These are phyloP conservation scores for Closterium sp. DNA, from an alignment of 139 green algal genomes.

Conservation along the genomic window DNA sequence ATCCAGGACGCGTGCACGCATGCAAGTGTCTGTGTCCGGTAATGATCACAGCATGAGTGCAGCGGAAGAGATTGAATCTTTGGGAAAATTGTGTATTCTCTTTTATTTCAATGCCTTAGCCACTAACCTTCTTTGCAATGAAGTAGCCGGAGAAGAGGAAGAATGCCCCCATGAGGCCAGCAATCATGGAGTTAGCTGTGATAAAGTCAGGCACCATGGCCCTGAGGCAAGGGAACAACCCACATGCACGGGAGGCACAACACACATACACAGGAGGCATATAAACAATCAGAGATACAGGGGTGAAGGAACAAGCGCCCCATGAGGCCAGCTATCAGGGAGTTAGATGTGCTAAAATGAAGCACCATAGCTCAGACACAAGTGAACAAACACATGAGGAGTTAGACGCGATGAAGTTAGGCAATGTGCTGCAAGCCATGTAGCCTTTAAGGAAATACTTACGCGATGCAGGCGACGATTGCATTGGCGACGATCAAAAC, in stretches of 20 bases:
- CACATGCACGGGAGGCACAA: neutral
- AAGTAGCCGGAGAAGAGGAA: conserved; percentile 47
- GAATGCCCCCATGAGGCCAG: conserved; percentile 22
- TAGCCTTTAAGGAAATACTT: neutral
- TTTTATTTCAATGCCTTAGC: neutral
- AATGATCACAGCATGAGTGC: too few relatives aligned
- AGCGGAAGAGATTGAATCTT: too few relatives aligned
- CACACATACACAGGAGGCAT: neutral
- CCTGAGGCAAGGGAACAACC: neutral
- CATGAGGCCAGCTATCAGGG: conserved; percentile 24
- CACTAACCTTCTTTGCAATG: conserved; percentile 27
- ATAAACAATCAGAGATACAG: neutral
- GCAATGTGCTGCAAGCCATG: too few relatives aligned
- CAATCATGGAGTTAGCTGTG: conserved; percentile 33
- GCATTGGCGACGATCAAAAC: conserved; percentile 15
- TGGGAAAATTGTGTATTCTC: too few relatives aligned
- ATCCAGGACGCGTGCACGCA: too few relatives aligned
- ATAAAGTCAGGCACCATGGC: conserved; percentile 29
- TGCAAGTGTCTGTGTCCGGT: too few relatives aligned
- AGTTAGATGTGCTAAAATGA: conserved; percentile 28
- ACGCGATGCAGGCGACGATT: conserved; percentile 25
- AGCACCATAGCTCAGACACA: neutral
- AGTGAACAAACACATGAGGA: neutral
- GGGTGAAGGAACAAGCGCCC: conserved; percentile 1
- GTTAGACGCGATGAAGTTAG: too few relatives aligned